Conservation (phyloP, 257 asterid species). For the Scutellaria baicalensis region DNA sequence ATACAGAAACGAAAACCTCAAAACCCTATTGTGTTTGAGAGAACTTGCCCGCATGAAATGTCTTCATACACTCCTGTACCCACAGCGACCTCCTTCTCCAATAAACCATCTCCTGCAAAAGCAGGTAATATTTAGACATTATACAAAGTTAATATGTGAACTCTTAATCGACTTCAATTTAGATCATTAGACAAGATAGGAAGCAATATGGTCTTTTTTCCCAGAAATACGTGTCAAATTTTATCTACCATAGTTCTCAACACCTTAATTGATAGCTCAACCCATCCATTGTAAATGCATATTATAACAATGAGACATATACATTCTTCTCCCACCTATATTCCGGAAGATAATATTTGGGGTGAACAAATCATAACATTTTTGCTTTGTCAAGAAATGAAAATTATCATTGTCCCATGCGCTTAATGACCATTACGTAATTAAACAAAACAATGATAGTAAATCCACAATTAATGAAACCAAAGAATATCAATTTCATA, state of each 20-base stretch:
- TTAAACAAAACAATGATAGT: background rate
- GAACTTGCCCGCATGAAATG: constrained; percentile 69
- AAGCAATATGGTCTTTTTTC: background rate
- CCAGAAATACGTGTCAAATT: background rate
- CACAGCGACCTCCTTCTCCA: constrained; percentile 59
- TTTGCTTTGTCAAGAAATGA: too few relatives aligned
- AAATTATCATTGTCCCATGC: too few relatives aligned
- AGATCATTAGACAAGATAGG: background rate
- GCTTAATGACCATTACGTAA: too few relatives aligned
- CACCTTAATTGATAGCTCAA: background rate
- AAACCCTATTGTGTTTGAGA: constrained; percentile 3
- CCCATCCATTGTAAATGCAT: background rate
- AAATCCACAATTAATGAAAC: background rate
- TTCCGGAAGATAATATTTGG: background rate
- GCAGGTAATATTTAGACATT: background rate
- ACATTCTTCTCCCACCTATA: background rate
- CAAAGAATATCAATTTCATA: background rate
- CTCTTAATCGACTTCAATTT: background rate
- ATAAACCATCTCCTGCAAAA: constrained; percentile 40
- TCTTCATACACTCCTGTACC: constrained; percentile 69
- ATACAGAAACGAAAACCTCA: background rate
- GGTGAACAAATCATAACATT: background rate
- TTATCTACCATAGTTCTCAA: background rate
- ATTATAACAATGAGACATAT: background rate
- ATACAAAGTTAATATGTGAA: background rate